A percentile compares a stretch with the other conserved stretches of the same genome.
phyloP scores from a whole-genome alignment of 164 flowering plant species.

The Kalanchoe fedtschenkoi region DNA sequence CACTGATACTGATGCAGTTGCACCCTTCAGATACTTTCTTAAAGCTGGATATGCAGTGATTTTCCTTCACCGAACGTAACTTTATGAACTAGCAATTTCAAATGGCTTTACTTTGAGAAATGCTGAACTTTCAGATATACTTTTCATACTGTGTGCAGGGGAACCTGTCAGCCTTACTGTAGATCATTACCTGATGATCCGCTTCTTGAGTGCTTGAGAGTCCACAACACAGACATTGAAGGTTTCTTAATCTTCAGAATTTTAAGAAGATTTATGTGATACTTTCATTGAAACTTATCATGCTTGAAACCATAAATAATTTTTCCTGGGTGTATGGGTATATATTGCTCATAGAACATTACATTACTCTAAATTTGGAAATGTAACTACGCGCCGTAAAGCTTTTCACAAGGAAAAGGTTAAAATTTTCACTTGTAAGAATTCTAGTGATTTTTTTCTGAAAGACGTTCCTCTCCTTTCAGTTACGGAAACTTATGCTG shows the following conservation, averaged over 20 bases:
- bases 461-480: constrained; percentile 12
- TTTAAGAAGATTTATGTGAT: not conserved
- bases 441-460: not conserved
- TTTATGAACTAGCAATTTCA: no score
- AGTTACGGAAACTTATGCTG: constrained; percentile 43
- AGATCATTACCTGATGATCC: constrained; percentile 77
- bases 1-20: no score
- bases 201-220: constrained; percentile 66
- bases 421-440: not conserved
- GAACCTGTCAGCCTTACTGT: constrained; percentile 79
- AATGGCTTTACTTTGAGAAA: not conserved
- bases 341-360: no score
- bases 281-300: not conserved
- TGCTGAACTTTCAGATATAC: not conserved
- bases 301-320: not conserved
- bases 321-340: no score
- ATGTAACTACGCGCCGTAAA: no score
- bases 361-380: no score
- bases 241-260: constrained; percentile 24
- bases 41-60: constrained; percentile 90
- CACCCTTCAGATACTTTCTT: constrained; percentile 70
- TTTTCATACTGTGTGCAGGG: constrained; percentile 29
- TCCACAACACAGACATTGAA: constrained; percentile 34
- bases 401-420: no score
- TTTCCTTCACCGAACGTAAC: constrained; percentile 63